phyloP scores from a whole-genome alignment of 768 basidiomycete species.

The Naganishia randhawae region DNA sequence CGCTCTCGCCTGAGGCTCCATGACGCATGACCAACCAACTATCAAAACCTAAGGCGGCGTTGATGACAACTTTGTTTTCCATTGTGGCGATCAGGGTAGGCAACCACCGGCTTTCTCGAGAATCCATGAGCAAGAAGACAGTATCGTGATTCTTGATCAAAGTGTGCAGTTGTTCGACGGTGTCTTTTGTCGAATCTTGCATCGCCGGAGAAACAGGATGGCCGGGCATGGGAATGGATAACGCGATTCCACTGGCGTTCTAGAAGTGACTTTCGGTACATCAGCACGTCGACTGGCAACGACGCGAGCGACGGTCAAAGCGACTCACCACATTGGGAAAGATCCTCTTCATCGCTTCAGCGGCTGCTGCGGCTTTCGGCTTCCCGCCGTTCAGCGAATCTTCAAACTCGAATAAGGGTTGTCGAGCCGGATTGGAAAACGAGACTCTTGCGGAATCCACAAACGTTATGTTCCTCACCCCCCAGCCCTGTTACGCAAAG shows the following conservation, averaged over 20 bases:
- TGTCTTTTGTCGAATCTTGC: slow-evolving; percentile 61
- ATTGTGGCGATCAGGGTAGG: slow-evolving; percentile 81
- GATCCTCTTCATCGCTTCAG: slow-evolving; percentile 75
- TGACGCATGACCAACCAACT: slow-evolving; percentile 96
- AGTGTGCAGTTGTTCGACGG: slow-evolving; percentile 68
- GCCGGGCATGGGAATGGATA: slow-evolving; percentile 95
- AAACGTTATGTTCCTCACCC: slow-evolving; percentile 85
- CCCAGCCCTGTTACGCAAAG: slow-evolving; percentile 70
- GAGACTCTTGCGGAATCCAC: slow-evolving; percentile 87
- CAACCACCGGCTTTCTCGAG: slow-evolving; percentile 93
- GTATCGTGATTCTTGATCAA: slow-evolving; percentile 83
- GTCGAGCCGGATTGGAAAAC: slow-evolving; percentile 95
- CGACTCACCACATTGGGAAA: slow-evolving; percentile 82
- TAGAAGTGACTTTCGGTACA: no score
- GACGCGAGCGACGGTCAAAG: neutral
- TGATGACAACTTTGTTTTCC: slow-evolving; percentile 89
- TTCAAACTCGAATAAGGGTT: slow-evolving; percentile 91
- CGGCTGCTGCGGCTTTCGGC: slow-evolving; percentile 88
- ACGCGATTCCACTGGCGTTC: slow-evolving; percentile 73
- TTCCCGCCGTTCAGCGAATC: slow-evolving; percentile 90
- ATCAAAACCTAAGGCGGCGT: slow-evolving; percentile 92
- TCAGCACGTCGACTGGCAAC: neutral
- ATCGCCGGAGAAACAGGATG: slow-evolving; percentile 69
- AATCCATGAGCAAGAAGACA: slow-evolving; percentile 93
- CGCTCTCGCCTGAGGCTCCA: slow-evolving; percentile 53